A percentile compares a stretch with the other conserved stretches of the same genome.
These are phyloP conservation scores for Annulohypoxylon nitens DNA, from an alignment of 495 filamentous ascomycete genomes.

Conservation along the genomic window DNA sequence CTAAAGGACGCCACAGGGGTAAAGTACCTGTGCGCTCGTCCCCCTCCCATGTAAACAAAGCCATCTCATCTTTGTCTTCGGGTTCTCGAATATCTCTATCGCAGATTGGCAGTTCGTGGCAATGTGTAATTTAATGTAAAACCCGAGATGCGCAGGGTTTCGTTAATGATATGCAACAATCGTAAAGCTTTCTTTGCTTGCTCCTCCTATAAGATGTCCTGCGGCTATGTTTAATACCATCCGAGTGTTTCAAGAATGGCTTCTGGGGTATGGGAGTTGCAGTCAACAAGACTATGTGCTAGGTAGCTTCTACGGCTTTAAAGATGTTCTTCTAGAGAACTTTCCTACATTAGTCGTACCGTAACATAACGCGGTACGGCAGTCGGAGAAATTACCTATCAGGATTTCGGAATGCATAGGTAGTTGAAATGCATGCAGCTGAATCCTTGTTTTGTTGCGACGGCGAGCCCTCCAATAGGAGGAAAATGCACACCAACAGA, in stretches of 20 bases:
- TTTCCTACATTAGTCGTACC: slow-evolving; percentile 8
- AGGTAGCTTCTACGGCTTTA: background rate
- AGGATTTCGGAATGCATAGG: slow-evolving; percentile 21
- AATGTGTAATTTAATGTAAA: slow-evolving; percentile 1
- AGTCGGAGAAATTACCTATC: slow-evolving; percentile 30
- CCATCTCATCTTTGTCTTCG: slow-evolving; percentile 29
- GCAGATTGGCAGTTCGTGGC: slow-evolving; percentile 1
- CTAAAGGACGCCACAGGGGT: slow-evolving; percentile 11
- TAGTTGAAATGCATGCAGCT: slow-evolving; percentile 21
- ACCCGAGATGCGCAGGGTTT: slow-evolving; percentile 20
- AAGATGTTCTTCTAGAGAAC: slow-evolving; percentile 13
- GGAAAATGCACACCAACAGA: background rate
- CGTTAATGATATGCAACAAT: slow-evolving; percentile 10
- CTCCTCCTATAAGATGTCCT: background rate
- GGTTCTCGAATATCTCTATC: slow-evolving; percentile 11
- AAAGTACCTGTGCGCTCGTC: slow-evolving; percentile 47
- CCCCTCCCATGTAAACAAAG: slow-evolving; percentile 43
- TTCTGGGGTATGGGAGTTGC: slow-evolving; percentile 14
- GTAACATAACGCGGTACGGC: slow-evolving; percentile 4
- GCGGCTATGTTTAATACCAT: slow-evolving; percentile 17
- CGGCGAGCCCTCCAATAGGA: slow-evolving; percentile 12
- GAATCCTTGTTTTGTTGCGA: slow-evolving; percentile 4
- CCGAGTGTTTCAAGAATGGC: slow-evolving; percentile 17
- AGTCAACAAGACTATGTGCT: background rate
- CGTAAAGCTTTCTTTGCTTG: background rate